A percentile compares a stretch with the other conserved stretches of the same genome.
Evolutionary conservation across 805 yeast species (phyloP).

Genomic region (Geotrichum ghanense): DNA sequence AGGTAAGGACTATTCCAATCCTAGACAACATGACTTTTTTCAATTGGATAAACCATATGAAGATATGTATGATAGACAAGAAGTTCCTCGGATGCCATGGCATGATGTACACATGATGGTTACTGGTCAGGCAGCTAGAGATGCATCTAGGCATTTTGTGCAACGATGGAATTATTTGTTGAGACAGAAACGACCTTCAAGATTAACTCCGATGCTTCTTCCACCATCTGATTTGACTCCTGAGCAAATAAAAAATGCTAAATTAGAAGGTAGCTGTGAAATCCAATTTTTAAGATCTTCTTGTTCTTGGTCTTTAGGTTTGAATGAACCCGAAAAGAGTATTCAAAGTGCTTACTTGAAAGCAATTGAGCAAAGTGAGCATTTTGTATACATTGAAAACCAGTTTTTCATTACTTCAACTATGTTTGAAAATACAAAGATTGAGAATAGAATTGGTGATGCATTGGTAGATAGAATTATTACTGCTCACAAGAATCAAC

Average conservation of each 20-base stretch:
- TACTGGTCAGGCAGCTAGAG: constrained; percentile 90
- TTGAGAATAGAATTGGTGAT: constrained; percentile 86
- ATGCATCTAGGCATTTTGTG: constrained; percentile 83
- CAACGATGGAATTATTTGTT: constrained; percentile 95
- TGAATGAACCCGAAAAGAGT: constrained; percentile 67
- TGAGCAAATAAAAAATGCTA: constrained; percentile 50
- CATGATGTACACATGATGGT: constrained; percentile 97
- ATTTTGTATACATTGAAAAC: constrained; percentile 87
- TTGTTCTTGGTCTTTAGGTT: constrained; percentile 87
- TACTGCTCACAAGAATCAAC: constrained; percentile 68
- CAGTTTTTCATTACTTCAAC: constrained; percentile 93
- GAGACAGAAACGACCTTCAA: constrained; percentile 88
- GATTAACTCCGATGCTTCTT: constrained; percentile 42
- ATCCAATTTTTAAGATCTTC: constrained; percentile 83
- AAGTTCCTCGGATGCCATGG: constrained; percentile 97
- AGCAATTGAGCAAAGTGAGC: constrained; percentile 82
- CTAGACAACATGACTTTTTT: constrained; percentile 80
- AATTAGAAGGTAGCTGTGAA: constrained; percentile 77
- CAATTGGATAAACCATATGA: constrained; percentile 78
- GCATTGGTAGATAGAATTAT: constrained; percentile 95
- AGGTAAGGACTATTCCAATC: constrained; percentile 96
- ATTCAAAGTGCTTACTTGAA: constrained; percentile 89
- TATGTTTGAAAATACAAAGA: constrained; percentile 56
- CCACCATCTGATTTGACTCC: constrained; percentile 85
- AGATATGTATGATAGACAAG: constrained; percentile 76